Base-by-base conservation (phyloP, 768 basidiomycete species). In the Russula sp. region DNA sequence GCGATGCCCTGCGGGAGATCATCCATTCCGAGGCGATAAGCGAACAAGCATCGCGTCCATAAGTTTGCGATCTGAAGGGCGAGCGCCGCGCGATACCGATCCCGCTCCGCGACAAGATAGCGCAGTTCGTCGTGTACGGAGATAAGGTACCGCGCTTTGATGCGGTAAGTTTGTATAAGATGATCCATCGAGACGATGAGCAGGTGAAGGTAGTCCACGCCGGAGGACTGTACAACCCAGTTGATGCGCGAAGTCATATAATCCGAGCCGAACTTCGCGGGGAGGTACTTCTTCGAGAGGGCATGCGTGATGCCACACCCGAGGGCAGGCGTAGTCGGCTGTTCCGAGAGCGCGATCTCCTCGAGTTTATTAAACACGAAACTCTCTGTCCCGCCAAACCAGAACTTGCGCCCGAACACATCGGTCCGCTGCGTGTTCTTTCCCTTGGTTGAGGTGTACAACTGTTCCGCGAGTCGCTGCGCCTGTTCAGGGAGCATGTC, bases 221-320 rank as follows among this genome's bases (percentile, higher is more conserved):
- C 97, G 0, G 94, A 97, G 4, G 95, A 98, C 71, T 98, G 97
- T 7, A 98, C 97, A 55, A 95, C 97, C 97, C 97, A 98, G 72
- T 99, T 99, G 78, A 98, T 95, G 49, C 97, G 85, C 7, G 94
- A 97, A 0, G 97, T 89, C 82, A 98, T 88, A 74, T 92, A 98
- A 67, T 95, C 92, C 0, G 87, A 75, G 14, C 90, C 92, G 65
- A 93, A 92, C 62, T 82, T 83, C 38, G 84, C 83, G 0, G 90
- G 89, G 2, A 99, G 83, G 72, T 92, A 88, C 66, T 90, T 87
- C 76, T 92, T 95, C 32, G 89, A 89, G n/a, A 99, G 80, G 0
- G 96, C 96, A 56, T 89, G 84, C 1, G 97, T 98, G 49, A 99
- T 86, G 18, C 94, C 93, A 71, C 96, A 98, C 1, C 90, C 93